A percentile compares a stretch with the other conserved stretches of the same genome.
These are phyloP conservation scores for Gracilaria gracilis DNA, from an alignment of 23 red algal genomes.

Conservation along the genomic window DNA sequence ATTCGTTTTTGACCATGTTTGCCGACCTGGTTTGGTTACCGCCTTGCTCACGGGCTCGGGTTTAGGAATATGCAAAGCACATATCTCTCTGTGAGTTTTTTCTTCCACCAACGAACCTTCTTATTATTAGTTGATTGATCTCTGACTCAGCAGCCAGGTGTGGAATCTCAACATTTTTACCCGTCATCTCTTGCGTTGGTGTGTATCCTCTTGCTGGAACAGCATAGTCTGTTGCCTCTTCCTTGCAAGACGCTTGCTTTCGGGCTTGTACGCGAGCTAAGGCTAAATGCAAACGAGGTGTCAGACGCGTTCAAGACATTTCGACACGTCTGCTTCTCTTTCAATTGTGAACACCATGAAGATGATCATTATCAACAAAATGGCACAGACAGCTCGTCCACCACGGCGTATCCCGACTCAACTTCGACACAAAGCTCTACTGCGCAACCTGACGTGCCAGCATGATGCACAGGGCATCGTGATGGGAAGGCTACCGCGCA, in stretches of 20 bases:
- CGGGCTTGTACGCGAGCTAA: constrained; percentile 3
- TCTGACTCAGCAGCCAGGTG: constrained; percentile 8
- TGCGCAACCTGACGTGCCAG: neutral
- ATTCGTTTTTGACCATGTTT: constrained; percentile 39
- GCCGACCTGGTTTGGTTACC: constrained; percentile 37
- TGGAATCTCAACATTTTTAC: constrained; percentile 28
- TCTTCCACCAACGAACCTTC: neutral
- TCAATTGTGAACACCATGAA: neutral
- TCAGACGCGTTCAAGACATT: constrained; percentile 21
- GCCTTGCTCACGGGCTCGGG: neutral
- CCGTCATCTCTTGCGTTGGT: constrained; percentile 48
- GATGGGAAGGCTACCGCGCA: too few species aligned
- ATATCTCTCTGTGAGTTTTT: constrained; percentile 49
- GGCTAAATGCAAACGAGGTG: neutral
- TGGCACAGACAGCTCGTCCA: constrained; percentile 1
- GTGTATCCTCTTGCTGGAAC: constrained; percentile 46
- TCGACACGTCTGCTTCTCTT: constrained; percentile 22
- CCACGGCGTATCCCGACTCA: constrained; percentile 28
- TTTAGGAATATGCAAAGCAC: constrained; percentile 27
- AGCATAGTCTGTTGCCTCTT: constrained; percentile 37
- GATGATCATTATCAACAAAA: constrained; percentile 18
- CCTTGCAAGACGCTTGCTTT: constrained; percentile 24
- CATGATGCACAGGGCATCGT: too few species aligned
- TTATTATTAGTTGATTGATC: constrained; percentile 10
- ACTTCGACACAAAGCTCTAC: neutral